Conservation (phyloP, 2,329 filamentous ascomycete genomes). For the Hawksworthiomyces lignivorus region DNA sequence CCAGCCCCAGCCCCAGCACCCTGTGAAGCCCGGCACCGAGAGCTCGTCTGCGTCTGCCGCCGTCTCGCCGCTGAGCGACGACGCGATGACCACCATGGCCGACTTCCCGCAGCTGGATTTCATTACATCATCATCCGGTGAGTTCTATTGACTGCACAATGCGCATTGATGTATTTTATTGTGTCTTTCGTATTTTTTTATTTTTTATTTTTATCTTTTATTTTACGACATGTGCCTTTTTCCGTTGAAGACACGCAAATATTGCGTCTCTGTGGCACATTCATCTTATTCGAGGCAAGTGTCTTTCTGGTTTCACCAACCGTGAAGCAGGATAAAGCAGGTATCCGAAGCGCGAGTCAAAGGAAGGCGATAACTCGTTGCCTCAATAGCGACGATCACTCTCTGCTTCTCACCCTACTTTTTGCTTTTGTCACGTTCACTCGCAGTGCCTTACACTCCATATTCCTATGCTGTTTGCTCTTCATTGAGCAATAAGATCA, state of each 20-base stretch:
- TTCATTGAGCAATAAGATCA: slow-evolving; percentile 15
- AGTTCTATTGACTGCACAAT: too few species aligned
- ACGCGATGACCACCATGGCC: slow-evolving; percentile 33
- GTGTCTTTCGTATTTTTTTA: too few species aligned
- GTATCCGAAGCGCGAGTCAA: too few species aligned
- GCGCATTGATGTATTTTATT: too few species aligned
- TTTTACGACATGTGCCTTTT: slow-evolving; percentile 5
- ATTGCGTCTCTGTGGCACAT: too few species aligned
- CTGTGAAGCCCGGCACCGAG: slow-evolving; percentile 34
- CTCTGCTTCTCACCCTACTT: too few species aligned
- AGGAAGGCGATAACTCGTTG: too few species aligned
- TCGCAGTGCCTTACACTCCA: background rate
- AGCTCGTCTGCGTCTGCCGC: slow-evolving; percentile 13
- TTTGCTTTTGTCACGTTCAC: background rate
- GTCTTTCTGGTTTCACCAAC: too few species aligned
- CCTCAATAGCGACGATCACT: too few species aligned
- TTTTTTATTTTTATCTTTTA: slow-evolving; percentile 4
- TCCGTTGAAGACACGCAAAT: too few species aligned
- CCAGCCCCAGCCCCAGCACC: slow-evolving; percentile 43
- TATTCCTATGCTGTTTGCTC: background rate
- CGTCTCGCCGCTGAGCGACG: slow-evolving; percentile 22
- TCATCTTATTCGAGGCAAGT: too few species aligned
- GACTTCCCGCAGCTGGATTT: slow-evolving; percentile 44
- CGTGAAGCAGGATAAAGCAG: too few species aligned
- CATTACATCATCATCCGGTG: slow-evolving; percentile 40